Evolutionary conservation across 129 eudicot species (phyloP), one percentile per base, ranked within the genome.

Genomic region (Tagetes erecta): DNA sequence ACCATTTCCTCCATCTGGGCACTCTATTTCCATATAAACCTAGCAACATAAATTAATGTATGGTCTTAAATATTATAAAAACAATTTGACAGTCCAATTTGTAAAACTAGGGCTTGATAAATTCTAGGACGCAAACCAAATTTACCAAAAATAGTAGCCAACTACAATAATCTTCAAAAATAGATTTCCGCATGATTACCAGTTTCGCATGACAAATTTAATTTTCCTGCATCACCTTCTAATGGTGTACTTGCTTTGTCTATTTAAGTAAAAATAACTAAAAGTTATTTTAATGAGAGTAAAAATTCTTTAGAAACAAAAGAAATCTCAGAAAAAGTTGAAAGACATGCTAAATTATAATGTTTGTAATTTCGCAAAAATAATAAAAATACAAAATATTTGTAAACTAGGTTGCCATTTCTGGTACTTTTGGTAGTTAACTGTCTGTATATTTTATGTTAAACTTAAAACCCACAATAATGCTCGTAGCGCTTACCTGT

Each of bases 21-120:
- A 94, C 58, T 82, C 86, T 80, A 94, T 90, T 71, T 94, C 98
- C 98, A 94, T 94, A 73, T 90, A 94, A 33, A 94, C 97, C 98
- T 93, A 50, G 44, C 30, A 64, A 58, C 20, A 76, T 1, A 34
- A 36, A 63, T 6, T 6, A 56, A 65, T 4, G 49, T 0, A 6
- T 11, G 36, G 68, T 10, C 10, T 5, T 13, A 64, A 20, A 30
- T 34, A 60, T 60, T 35, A 60, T 35, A 60, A 34, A 10, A 35
- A 11, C 8, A 9, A 45, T 9, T 1, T 45, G 1, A 12, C 5
- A 45, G 27, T 20, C 27, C 27, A 20, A 20, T 20, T 20, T 20
- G 27, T 20, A 20, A n/a, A n/a, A n/a, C n/a, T n/a, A n/a, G n/a
- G n/a, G n/a, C n/a, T n/a, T n/a, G n/a, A n/a, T n/a, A n/a, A 20